Evolutionary conservation across 2,329 filamentous ascomycete genomes (phyloP).

Genomic region (Hypoxylon sp.): DNA sequence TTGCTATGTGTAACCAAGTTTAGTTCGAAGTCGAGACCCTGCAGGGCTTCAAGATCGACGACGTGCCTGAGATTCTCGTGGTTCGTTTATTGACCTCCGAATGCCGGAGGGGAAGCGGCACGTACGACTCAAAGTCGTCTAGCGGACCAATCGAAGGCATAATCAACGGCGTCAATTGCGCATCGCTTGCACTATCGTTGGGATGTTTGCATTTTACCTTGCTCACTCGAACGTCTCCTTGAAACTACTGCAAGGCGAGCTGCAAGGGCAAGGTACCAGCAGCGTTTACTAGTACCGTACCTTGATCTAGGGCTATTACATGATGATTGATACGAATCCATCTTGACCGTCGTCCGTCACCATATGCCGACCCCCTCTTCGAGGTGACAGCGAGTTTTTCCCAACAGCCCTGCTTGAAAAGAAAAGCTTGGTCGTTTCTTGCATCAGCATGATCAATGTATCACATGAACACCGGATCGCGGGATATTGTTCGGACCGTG

Average conservation of each 20-base stretch:
- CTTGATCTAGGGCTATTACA: no score
- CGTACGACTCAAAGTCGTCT: no score
- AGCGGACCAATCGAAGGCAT: no score
- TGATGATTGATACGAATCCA: no score
- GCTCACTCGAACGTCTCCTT: background rate
- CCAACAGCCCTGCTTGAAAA: background rate
- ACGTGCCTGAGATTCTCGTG: background rate
- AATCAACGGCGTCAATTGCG: no score
- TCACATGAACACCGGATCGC: conserved; percentile 15
- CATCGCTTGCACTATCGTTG: no score
- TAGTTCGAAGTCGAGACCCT: no score
- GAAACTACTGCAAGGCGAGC: conserved; percentile 7
- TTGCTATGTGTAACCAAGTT: no score
- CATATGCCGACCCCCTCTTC: no score
- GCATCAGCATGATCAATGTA: conserved; percentile 4
- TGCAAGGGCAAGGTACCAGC: conserved; percentile 3
- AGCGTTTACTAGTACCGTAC: conserved; percentile 1
- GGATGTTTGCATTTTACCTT: conserved; percentile 3
- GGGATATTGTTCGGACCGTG: conserved; percentile 9
- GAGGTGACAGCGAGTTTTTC: no score
- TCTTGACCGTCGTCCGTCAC: no score
- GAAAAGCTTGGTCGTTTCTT: conserved; percentile 2
- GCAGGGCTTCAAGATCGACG: background rate
- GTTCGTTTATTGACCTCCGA: background rate
- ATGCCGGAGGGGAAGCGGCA: conserved; percentile 2